phyloP scores from a whole-genome alignment of 352 stramenopile genomes.

The Globisporangium mamillatum region DNA sequence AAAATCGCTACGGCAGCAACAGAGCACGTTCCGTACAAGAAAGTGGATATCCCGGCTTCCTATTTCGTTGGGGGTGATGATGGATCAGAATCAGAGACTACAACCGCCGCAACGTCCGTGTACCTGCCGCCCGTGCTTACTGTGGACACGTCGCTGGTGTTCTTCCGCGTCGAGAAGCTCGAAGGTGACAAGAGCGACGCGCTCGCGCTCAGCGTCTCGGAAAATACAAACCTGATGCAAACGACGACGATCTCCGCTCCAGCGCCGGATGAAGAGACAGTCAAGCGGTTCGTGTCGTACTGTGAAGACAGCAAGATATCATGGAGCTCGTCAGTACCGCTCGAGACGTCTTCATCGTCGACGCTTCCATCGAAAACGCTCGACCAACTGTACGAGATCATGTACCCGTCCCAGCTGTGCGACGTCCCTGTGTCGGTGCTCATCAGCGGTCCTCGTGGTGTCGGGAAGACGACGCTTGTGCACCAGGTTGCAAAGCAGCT shows the following conservation, averaged over 20 bases:
- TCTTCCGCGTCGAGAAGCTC: constrained; percentile 73
- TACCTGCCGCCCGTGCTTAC: constrained; percentile 46
- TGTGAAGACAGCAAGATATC: constrained; percentile 13
- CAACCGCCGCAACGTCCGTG: constrained; percentile 2
- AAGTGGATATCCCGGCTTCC: constrained; percentile 33
- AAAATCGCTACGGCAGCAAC: constrained; percentile 17
- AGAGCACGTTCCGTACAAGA: constrained; percentile 40
- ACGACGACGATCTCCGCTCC: constrained; percentile 41
- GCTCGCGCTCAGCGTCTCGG: constrained; percentile 52
- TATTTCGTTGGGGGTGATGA: constrained; percentile 19
- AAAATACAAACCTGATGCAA: constrained; percentile 70
- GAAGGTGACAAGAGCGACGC: constrained; percentile 21
- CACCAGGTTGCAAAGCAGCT: constrained; percentile 66
- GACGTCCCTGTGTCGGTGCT: constrained; percentile 72
- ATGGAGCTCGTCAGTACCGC: constrained; percentile 6
- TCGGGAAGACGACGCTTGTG: constrained; percentile 72
- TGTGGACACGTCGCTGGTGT: constrained; percentile 67
- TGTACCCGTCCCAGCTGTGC: constrained; percentile 67
- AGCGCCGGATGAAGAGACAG: constrained; percentile 48
- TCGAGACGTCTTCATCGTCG: constrained; percentile 15
- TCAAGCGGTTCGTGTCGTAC: constrained; percentile 49
- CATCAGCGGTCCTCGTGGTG: constrained; percentile 57
- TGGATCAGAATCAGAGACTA: not conserved
- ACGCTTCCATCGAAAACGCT: constrained; percentile 33
- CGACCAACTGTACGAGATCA: constrained; percentile 55